phyloP scores from a whole-genome alignment of 2,329 filamentous ascomycete genomes.

The Tolypocladium tropicale region DNA sequence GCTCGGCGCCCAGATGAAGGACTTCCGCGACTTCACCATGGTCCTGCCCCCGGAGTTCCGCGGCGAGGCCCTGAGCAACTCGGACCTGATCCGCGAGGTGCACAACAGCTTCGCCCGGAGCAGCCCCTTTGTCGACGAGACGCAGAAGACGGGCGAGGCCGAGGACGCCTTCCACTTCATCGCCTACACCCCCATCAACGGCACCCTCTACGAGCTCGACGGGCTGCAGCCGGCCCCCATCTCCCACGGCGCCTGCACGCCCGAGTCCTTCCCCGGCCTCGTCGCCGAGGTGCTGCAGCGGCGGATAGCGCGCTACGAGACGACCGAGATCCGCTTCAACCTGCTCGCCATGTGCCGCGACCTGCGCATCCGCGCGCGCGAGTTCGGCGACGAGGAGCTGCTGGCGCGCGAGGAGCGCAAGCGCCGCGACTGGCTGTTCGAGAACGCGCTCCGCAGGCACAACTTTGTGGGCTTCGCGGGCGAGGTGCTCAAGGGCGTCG shows the following conservation, averaged over 20 bases:
- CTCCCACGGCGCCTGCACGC: slow-evolving; percentile 64
- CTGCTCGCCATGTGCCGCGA: slow-evolving; percentile 87
- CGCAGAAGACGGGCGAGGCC: slow-evolving; percentile 52
- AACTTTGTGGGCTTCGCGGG: slow-evolving; percentile 96
- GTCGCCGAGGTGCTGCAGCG: slow-evolving; percentile 81
- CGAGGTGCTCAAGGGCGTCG: slow-evolving; percentile 80
- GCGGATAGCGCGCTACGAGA: slow-evolving; percentile 75
- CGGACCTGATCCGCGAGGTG: slow-evolving; percentile 60
- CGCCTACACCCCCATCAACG: slow-evolving; percentile 76
- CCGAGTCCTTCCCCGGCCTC: slow-evolving; percentile 63
- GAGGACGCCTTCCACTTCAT: slow-evolving; percentile 98
- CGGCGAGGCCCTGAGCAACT: slow-evolving; percentile 51
- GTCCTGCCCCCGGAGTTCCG: slow-evolving; percentile 67
- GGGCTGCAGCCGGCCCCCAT: slow-evolving; percentile 91
- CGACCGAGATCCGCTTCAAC: slow-evolving; percentile 89
- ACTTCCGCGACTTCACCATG: slow-evolving; percentile 83
- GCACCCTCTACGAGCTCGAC: slow-evolving; percentile 84
- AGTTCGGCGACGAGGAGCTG: slow-evolving; percentile 73
- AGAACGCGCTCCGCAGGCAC: slow-evolving; percentile 83
- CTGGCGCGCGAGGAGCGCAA: slow-evolving; percentile 74
- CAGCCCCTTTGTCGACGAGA: slow-evolving; percentile 90
- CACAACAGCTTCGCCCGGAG: slow-evolving; percentile 87
- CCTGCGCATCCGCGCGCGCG: slow-evolving; percentile 62
- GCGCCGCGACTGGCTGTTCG: slow-evolving; percentile 80
- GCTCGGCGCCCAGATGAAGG: slow-evolving; percentile 58